A percentile compares a stretch with the other conserved stretches of the same genome.
These are phyloP conservation scores for Sporothrix brunneoviolacea DNA, from an alignment of 2,329 filamentous ascomycete species.

Conservation along the genomic window DNA sequence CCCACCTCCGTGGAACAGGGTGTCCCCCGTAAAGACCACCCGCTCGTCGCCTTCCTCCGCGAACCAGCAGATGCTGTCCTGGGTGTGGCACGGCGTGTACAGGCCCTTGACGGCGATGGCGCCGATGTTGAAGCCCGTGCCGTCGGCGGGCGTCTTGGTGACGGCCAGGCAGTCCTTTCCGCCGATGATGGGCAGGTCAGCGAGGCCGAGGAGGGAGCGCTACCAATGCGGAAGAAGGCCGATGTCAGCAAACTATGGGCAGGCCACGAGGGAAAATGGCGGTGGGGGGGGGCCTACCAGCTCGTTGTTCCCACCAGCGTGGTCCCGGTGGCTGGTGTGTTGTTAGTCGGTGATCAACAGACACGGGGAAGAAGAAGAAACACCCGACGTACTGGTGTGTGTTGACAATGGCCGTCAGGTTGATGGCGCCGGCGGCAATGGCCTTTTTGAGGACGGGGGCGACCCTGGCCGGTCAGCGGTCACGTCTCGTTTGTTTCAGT, in stretches of 20 bases:
- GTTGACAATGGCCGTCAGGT: conserved; percentile 85
- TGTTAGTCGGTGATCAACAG: not conserved
- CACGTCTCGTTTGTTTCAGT: no score
- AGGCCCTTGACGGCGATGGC: conserved; percentile 75
- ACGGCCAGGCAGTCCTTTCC: conserved; percentile 75
- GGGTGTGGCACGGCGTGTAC: conserved; percentile 97
- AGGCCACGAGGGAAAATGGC: not conserved
- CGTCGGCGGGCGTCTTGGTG: conserved; percentile 67
- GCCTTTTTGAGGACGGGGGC: conserved; percentile 64
- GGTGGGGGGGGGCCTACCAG: conserved; percentile 44
- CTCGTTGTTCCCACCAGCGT: conserved; percentile 84
- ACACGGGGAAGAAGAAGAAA: not conserved
- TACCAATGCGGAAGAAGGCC: conserved; percentile 16
- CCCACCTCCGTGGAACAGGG: conserved; percentile 82
- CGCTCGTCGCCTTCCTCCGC: conserved; percentile 71
- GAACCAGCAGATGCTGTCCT: conserved; percentile 95
- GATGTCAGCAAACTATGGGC: not conserved
- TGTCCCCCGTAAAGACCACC: conserved; percentile 93
- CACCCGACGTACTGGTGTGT: conserved; percentile 72
- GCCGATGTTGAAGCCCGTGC: conserved; percentile 75
- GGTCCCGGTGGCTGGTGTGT: conserved; percentile 74
- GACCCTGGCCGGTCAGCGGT: conserved; percentile 37
- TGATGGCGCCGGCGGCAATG: conserved; percentile 64
- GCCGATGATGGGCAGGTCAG: conserved; percentile 70
- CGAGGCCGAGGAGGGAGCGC: conserved; percentile 42